phyloP scores from a whole-genome alignment of 306 rosid species.

The Hylodesmum podocarpum region DNA sequence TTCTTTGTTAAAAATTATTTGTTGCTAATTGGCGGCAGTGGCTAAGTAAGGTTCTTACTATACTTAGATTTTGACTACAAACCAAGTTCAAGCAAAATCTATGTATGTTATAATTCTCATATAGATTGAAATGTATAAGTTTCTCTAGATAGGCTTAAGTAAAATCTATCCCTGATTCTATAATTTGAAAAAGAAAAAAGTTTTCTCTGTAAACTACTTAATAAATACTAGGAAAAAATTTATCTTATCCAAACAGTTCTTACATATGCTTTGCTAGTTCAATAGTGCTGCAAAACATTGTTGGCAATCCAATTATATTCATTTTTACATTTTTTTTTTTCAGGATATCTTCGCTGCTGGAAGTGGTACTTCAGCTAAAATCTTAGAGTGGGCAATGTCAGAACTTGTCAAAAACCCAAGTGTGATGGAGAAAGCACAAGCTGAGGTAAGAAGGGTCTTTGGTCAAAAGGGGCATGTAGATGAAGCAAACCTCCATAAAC shows the following conservation, averaged over 20 bases:
- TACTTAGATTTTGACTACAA: neutral
- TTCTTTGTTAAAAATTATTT: neutral
- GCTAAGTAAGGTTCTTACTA: neutral
- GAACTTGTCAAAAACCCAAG: constrained; percentile 44
- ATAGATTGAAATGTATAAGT: neutral
- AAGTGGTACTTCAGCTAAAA: constrained; percentile 35
- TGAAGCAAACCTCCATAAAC: constrained; percentile 10
- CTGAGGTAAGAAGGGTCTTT: constrained; percentile 39
- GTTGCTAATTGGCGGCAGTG: neutral
- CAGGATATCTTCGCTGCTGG: constrained; percentile 52
- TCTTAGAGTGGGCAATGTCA: constrained; percentile 48
- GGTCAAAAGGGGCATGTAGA: constrained; percentile 25
- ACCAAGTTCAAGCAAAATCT: neutral
- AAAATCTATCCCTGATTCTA: neutral
- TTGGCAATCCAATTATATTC: neutral
- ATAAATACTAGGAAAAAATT: neutral
- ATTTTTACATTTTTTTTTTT: neutral
- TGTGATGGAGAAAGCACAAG: constrained; percentile 38
- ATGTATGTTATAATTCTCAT: neutral
- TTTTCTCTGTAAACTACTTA: neutral
- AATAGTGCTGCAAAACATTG: neutral
- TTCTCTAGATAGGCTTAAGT: neutral
- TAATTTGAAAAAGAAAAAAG: neutral
- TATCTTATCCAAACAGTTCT: neutral
- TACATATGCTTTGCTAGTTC: neutral